phyloP scores from a whole-genome alignment of 768 basidiomycete species.

The Lepiota subincarnata region DNA sequence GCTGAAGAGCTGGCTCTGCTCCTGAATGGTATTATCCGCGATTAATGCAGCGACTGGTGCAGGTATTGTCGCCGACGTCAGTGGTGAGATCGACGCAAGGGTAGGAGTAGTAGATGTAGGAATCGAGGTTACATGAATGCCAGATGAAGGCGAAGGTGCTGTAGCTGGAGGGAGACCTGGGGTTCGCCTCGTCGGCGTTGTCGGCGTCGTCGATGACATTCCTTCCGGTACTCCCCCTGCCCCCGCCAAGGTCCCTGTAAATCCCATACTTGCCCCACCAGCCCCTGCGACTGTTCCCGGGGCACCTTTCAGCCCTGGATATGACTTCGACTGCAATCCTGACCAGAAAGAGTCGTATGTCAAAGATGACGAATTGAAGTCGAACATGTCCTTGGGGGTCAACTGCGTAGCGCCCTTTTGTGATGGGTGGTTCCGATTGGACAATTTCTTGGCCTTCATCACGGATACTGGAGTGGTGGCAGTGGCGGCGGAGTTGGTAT shows the following conservation, averaged over 20 bases:
- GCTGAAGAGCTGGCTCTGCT: background rate
- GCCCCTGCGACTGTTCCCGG: background rate
- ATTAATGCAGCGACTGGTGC: background rate
- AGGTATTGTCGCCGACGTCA: background rate
- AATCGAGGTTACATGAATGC: background rate
- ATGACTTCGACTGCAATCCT: slow-evolving; percentile 8
- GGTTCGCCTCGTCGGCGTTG: background rate
- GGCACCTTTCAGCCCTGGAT: background rate
- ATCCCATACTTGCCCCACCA: background rate
- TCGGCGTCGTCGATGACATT: background rate
- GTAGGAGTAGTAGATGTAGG: background rate
- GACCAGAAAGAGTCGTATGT: slow-evolving; percentile 12
- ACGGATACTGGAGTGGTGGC: background rate
- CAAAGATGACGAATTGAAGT: background rate
- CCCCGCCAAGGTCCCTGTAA: background rate
- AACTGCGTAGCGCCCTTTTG: background rate
- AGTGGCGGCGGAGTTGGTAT: background rate
- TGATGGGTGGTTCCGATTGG: background rate
- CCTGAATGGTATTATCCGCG: background rate
- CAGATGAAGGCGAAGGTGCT: background rate
- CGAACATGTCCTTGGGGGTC: slow-evolving; percentile 5
- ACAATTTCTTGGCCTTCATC: background rate
- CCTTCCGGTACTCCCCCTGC: background rate
- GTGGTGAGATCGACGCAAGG: background rate
- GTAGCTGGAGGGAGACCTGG: background rate